A percentile compares a stretch with the other conserved stretches of the same genome.
Conservation (phyloP, 2,329 filamentous ascomycete genomes). For the Hypomyces perniciosus region DNA sequence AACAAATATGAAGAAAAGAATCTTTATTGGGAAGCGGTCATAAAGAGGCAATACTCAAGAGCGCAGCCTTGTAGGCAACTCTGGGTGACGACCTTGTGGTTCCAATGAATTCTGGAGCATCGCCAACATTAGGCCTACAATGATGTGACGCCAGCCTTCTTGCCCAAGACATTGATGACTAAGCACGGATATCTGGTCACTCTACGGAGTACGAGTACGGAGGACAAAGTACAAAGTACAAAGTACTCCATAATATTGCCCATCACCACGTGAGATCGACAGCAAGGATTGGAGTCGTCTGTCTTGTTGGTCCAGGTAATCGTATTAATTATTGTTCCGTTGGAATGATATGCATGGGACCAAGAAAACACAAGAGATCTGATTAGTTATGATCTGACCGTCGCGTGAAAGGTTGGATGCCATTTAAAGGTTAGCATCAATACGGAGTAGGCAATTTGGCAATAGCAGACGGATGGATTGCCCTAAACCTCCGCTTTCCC, state of each 20-base stretch:
- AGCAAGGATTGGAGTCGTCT: background rate
- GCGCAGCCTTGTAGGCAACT: background rate
- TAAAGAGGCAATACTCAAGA: background rate
- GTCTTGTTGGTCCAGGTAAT: background rate
- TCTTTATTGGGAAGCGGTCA: background rate
- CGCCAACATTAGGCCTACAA: background rate
- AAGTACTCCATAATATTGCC: no score
- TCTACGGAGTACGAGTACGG: no score
- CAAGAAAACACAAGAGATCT: no score
- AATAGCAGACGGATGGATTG: no score
- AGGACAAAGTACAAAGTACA: no score
- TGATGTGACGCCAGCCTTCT: background rate
- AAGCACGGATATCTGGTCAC: background rate
- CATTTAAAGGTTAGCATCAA: no score
- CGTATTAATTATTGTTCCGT: background rate
- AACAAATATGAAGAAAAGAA: background rate
- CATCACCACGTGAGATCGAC: constrained; percentile 4
- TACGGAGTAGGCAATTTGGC: no score
- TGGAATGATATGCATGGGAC: background rate
- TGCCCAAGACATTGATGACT: background rate
- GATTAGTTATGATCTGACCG: no score
- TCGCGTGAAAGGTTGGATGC: no score
- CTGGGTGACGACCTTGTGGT: background rate
- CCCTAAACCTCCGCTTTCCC: no score
- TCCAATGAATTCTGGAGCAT: background rate